Percentiles rank a stretch among this genome's conserved stretches.
These are phyloP conservation scores for Gnaphalium uliginosum DNA, from an alignment of 129 eudicot genomes.

Conservation along the genomic window DNA sequence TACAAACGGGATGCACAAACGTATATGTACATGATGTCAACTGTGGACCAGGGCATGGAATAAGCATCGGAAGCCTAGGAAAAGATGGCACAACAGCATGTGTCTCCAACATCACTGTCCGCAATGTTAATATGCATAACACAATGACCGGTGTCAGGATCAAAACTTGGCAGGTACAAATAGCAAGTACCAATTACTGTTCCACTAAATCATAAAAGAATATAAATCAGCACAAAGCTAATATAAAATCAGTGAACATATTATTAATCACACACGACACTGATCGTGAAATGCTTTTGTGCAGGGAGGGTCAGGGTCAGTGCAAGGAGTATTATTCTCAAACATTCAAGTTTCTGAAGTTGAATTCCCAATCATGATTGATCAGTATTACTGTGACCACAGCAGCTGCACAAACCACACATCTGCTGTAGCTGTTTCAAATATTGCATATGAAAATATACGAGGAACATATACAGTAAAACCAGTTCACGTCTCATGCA, in stretches of 20 bases:
- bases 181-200: constrained; percentile 16
- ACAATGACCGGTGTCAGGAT: constrained; percentile 93
- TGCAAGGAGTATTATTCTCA: constrained; percentile 69
- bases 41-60: constrained; percentile 99
- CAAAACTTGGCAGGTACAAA: constrained; percentile 94
- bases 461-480: constrained; percentile 85
- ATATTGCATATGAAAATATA: constrained; percentile 74
- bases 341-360: constrained; percentile 84
- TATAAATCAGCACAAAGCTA: constrained; percentile 1
- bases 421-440: constrained; percentile 83
- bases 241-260: background rate
- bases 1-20: constrained; percentile 96
- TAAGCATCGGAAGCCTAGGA: constrained; percentile 93
- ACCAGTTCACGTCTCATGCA: constrained; percentile 91
- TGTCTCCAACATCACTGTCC: constrained; percentile 86
- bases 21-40: constrained; percentile 74
- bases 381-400: constrained; percentile 93
- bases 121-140: constrained; percentile 64
- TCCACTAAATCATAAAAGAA: background rate
- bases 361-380: constrained; percentile 80
- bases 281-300: constrained; percentile 23
- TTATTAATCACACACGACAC: constrained; percentile 9
- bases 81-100: constrained; percentile 82
- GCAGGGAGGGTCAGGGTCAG: constrained; percentile 97
- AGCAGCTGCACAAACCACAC: constrained; percentile 78